Base-by-base conservation (phyloP, 2,329 filamentous ascomycete genomes). In the Penicillium sclerotigenum region DNA sequence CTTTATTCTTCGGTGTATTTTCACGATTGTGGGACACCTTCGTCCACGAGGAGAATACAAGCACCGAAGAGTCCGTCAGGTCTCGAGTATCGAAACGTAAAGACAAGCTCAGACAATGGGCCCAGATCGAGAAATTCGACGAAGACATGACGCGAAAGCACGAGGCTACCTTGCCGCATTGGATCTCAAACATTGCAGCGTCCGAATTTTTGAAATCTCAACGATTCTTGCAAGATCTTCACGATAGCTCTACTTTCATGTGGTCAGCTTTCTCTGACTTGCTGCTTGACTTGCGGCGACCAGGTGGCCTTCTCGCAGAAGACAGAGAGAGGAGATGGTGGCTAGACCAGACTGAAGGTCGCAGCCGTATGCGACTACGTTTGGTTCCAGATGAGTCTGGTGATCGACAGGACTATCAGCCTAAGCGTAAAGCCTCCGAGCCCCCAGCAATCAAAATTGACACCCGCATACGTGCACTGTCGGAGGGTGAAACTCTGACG, bases 111-210 rank as follows among this genome's bases (percentile, higher is more conserved):
- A 90, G 85, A 69, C 81, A 86, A 56, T 97, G 92, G 93, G 84
- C 89, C 40, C 74, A 80, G 2, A 88, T 93, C 61, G 86, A 87
- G 48, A 74, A 84, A 5, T 81, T 82, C 22, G 82, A 82, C 10
- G 89, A 95, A 18, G 89, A 88, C 60, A 80, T 88, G 16, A 82
- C 92, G 56, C 80, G 88, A 52, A 86, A 86, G n/a, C 93, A 97
- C 67, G 90, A 96, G 66, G 86, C 89, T 62, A 89, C 90, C 0
- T 93, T 94, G 54, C 87, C 85, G 38, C 87, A 93, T 57, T 99
- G 93, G 94, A 89, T 93, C 78, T 91, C 92, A 65, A 97, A 96
- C 66, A 96, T 99, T 38, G 94, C 93, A 72, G 87, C 88, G 47
- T 91, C 93, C 0, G 94, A 99, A 71, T 88, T 94, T 62, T 84